These are phyloP conservation scores for Euphorbia lathyris DNA, from an alignment of 345 rosid genomes.

Conservation along the genomic window DNA sequence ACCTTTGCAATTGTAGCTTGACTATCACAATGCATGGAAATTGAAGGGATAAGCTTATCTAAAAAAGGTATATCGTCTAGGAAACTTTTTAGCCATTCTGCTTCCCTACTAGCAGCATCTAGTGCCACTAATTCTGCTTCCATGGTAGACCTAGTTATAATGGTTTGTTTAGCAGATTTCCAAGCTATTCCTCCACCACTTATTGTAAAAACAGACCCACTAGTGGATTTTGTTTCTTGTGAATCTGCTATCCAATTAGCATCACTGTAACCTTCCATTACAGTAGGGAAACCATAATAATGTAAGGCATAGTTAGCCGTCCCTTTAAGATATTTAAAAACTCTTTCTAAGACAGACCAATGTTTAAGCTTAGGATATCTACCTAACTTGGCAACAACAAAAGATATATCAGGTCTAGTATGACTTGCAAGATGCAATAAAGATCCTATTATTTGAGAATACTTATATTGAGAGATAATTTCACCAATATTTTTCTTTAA, in stretches of 20 bases:
- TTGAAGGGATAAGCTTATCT: not conserved
- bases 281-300: not conserved
- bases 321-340: not conserved
- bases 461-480: not conserved
- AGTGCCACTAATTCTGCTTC: not conserved
- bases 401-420: conserved; percentile 6
- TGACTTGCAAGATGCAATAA: not conserved
- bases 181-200: not conserved
- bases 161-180: not conserved
- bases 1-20: not conserved
- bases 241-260: not conserved
- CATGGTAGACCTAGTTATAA: not conserved
- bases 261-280: too few species aligned
- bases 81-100: not conserved
- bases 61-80: too few species aligned
- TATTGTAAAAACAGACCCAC: not conserved
- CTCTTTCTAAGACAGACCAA: not conserved
- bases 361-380: not conserved
- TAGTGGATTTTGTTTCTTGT: not conserved
- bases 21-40: not conserved
- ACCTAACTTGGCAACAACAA: not conserved
- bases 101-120: too few species aligned
- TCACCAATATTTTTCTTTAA: not conserved
- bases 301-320: not conserved
- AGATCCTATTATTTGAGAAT: too few species aligned